These are phyloP conservation scores for Claviceps sp. DNA, from an alignment of 2,329 filamentous ascomycete species.

Conservation along the genomic window DNA sequence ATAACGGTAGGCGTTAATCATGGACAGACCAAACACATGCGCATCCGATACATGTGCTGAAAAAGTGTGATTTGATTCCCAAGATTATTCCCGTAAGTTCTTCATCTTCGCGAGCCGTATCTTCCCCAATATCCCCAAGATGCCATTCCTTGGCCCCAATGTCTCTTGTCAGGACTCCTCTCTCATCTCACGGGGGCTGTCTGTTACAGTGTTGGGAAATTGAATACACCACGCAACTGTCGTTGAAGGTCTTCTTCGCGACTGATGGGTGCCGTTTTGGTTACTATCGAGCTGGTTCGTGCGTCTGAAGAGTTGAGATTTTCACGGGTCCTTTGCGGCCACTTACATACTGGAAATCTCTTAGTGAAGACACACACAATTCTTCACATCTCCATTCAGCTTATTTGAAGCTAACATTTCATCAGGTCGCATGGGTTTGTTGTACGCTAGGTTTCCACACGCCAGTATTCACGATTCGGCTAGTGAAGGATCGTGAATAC, in stretches of 20 bases:
- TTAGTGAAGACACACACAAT: slow-evolving; percentile 96
- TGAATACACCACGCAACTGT: slow-evolving; percentile 38
- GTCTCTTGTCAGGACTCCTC: slow-evolving; percentile 75
- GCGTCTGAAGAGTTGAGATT: slow-evolving; percentile 96
- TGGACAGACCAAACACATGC: no score
- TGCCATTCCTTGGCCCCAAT: slow-evolving; percentile 38
- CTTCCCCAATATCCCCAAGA: slow-evolving; percentile 6
- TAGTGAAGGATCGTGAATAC: slow-evolving; percentile 87
- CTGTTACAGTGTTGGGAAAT: slow-evolving; percentile 99
- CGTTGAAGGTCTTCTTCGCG: slow-evolving; percentile 26
- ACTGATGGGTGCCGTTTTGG: slow-evolving; percentile 85
- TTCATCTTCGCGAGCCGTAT: background rate
- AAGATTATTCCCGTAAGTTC: slow-evolving; percentile 86
- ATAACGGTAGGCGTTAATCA: no score
- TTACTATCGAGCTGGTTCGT: slow-evolving; percentile 59
- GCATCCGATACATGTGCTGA: slow-evolving; percentile 48
- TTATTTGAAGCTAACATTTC: slow-evolving; percentile 5
- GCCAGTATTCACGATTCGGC: slow-evolving; percentile 92
- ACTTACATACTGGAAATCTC: slow-evolving; percentile 62
- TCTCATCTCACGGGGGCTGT: slow-evolving; percentile 61
- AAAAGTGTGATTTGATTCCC: slow-evolving; percentile 65
- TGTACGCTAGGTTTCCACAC: slow-evolving; percentile 76
- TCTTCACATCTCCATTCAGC: slow-evolving; percentile 3
- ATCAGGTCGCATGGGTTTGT: slow-evolving; percentile 83
- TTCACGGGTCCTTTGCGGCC: slow-evolving; percentile 43